Conservation (phyloP, 257 asterid genomes). For the Ligustrum vulgare region DNA sequence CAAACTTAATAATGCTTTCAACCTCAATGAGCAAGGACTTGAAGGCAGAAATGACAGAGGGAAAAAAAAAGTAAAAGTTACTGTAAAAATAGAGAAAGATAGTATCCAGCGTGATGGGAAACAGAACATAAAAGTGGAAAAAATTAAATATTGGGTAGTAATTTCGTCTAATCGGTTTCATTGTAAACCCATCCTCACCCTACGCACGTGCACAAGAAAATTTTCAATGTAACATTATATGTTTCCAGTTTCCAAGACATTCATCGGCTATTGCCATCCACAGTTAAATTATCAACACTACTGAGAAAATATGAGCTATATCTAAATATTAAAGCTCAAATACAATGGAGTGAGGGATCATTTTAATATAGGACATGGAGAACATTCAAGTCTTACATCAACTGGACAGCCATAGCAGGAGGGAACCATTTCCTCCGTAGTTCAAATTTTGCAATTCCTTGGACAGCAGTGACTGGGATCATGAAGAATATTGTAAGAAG, state of each 20-base stretch:
- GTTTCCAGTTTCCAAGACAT: background rate
- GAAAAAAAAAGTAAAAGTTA: background rate
- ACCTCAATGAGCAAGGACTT: background rate
- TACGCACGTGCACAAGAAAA: background rate
- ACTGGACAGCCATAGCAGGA: conserved; percentile 85
- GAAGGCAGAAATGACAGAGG: conserved; percentile 10
- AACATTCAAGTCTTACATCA: conserved; percentile 55
- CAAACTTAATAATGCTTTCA: background rate
- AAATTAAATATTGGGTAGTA: background rate
- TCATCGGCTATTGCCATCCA: background rate
- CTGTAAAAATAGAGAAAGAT: background rate
- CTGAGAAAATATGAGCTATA: background rate
- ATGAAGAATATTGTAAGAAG: conserved; percentile 84
- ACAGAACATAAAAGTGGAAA: background rate
- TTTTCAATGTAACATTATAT: background rate
- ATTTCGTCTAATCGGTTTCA: background rate
- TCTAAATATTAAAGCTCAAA: background rate
- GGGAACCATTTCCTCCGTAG: conserved; percentile 84
- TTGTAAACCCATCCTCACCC: background rate
- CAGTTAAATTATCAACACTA: background rate
- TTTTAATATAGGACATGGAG: background rate
- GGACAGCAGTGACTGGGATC: conserved; percentile 90
- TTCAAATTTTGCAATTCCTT: conserved; percentile 88
- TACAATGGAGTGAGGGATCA: background rate
- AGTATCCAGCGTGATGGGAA: background rate